phyloP scores from a whole-genome alignment of 2,329 filamentous ascomycete species.

The Bipolaris gigantea region DNA sequence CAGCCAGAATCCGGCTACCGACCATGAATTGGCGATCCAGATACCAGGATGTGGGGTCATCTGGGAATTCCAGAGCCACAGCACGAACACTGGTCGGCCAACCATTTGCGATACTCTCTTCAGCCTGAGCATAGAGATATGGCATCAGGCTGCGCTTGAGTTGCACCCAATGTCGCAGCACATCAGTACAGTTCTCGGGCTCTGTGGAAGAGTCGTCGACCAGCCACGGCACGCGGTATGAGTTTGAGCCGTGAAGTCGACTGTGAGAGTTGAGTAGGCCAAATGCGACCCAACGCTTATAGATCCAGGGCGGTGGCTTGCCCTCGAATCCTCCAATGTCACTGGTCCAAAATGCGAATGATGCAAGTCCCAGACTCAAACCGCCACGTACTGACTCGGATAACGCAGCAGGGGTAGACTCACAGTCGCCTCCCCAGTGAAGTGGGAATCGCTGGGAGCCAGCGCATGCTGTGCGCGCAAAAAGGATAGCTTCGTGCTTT shows the following conservation, averaged over 20 bases:
- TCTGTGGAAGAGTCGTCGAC: constrained; percentile 64
- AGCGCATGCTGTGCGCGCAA: constrained; percentile 67
- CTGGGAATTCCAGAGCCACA: constrained; percentile 70
- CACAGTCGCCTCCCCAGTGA: constrained; percentile 73
- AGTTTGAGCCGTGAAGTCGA: constrained; percentile 68
- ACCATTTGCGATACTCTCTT: constrained; percentile 56
- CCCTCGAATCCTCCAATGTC: constrained; percentile 76
- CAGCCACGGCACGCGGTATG: constrained; percentile 75
- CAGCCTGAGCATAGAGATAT: constrained; percentile 59
- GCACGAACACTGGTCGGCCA: constrained; percentile 64
- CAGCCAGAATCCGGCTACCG: constrained; percentile 65
- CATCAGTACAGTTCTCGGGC: constrained; percentile 51
- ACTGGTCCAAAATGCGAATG: constrained; percentile 69
- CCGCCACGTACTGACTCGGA: constrained; percentile 71
- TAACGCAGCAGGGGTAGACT: constrained; percentile 72
- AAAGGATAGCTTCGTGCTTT: constrained; percentile 62
- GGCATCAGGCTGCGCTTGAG: constrained; percentile 62
- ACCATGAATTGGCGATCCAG: constrained; percentile 75
- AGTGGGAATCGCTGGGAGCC: constrained; percentile 69
- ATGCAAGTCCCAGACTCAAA: constrained; percentile 63
- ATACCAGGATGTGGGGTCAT: constrained; percentile 68
- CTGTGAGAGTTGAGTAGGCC: constrained; percentile 71
- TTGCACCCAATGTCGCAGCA: constrained; percentile 58
- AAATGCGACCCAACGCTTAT: constrained; percentile 79
- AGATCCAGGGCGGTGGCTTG: constrained; percentile 66